Base-by-base conservation (phyloP, 768 basidiomycete genomes). In the Hericium coralloides region DNA sequence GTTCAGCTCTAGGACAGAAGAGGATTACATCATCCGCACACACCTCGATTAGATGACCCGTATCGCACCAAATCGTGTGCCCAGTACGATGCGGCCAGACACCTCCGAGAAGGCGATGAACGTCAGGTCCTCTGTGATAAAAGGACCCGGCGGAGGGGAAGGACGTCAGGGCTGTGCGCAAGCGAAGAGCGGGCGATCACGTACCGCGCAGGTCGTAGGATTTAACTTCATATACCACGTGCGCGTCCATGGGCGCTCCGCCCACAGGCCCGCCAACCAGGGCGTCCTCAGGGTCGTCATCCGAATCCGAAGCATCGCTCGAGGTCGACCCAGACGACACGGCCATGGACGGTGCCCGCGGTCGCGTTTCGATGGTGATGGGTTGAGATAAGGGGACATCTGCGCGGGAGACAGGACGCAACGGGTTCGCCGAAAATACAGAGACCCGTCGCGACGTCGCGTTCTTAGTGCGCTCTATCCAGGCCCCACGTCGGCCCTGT, bases 401-500 rank as follows among this genome's bases (percentile, higher is more conserved):
- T 7, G 47, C 51, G 39, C 18, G 25, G 37, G 61, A 49, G 52
- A 57, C 57, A 18, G 7, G 18, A 2, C 22, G 56, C 20, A 22
- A 49, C 18, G 45, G 14, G 38, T 53, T 38, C 50, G 65, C 55
- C 14, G 59, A 50, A 59, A 80, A 81, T 1, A 77, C 75, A 36
- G 77, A 69, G 2, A 82, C 71, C 41, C 77, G 72, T 37, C 79
- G 64, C n/a, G 66, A 53, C 15, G 73, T 74, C 52, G 69, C 76
- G 14, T 72, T 69, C 31, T 75, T 66, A 61, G 70, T 71, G 17
- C 81, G 72, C 65, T 82, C 79, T 5, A 83, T 67, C 82, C 83
- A 84, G 4, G 81, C 67, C 4, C 79, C 82, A 2, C 82, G 73
- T 52, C 70, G 75, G 0, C 77, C 80, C 58, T 78, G 73, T 0